Base-by-base conservation (phyloP, 805 yeast species). In the Alloascoidea hylecoeti region DNA sequence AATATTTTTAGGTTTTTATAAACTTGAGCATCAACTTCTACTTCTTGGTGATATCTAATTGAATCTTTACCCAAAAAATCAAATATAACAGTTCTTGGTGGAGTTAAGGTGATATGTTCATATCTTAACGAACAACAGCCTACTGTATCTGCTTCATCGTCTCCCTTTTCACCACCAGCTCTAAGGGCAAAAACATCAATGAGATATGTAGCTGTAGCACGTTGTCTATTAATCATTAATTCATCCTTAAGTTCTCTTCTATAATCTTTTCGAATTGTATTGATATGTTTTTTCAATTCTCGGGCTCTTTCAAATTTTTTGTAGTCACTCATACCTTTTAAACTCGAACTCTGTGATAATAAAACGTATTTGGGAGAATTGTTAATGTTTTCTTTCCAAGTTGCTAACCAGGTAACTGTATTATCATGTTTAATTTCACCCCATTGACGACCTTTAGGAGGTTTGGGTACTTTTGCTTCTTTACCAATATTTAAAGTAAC, bases 131-230 rank as follows among this genome's bases (percentile, higher is more conserved):
- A 88, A 60, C 97, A 89, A 59, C 97, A 89, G 35, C 97, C 97
- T 35, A 89, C 97, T 1, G 97, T 89, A 55, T 89, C 97, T 2
- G 97, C 97, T 54, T 88, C 96, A 47, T 89, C 97, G 2, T 89
- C 97, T 6, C 89, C 80, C 56, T 89, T 89, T 57, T 89, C 96
- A 49, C 96, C 96, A 55, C 96, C 96, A 1, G 96, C 96, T 78
- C 97, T 82, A 46, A 89, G 68, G 0, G 97, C 97, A 51, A 89
- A 78, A 2, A 79, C 75, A 61, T 89, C 97, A 51, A 89, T 88
- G 36, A 89, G 67, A 57, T 89, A 89, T 36, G 89, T 84, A 2
- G 96, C 96, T 1, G 92, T 84, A 4, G 96, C 96, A 50, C 86
- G 72, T 60, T 89, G 97, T 44, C 97, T 70, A 39, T 81, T 84